Evolutionary conservation across 2,329 filamentous ascomycete species (phyloP), one percentile per base, ranked within the genome.

Genomic region (Arthrinium puccinioides): DNA sequence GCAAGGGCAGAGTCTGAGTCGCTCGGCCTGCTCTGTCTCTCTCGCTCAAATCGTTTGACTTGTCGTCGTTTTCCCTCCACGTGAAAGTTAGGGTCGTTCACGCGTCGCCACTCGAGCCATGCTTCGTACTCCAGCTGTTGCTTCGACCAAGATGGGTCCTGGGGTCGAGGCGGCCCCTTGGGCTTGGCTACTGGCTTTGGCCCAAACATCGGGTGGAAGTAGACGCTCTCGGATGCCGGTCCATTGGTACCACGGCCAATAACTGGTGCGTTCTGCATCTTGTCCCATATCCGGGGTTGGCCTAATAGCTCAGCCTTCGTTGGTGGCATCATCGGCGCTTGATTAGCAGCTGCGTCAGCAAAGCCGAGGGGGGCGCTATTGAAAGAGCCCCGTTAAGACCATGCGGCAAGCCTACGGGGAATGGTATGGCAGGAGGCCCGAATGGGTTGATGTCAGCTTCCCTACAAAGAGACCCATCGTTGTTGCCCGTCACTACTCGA

Each of bases 161-260:
- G 44, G 3, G 46, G 45, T 8, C 42, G 40, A 29, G 44, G 42
- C 3, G 50, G 48, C 6, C 46, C 45, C 26, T 45, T 49, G 2
- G 55, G 55, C 38, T 59, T 59, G 11, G 43, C 45, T 0, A 57
- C 54, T 2, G 55, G 55, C 46, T 55, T 57, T 4, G 55, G 55
- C 6, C 55, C 54, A 33, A 54, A 53, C 16, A 23, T 14, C 14
- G 39, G 33, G 21, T 52, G 49, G 18, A 44, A 43, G 34, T 44
- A 40, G 7, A 38, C 40, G 9, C 25, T 9, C 8, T 32, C 16
- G 9, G 43, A 32, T 16, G 14, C 18, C 21, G 37, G 21, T 6
- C 23, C 31, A 24, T 18, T 23, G 24, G 9, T 25, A 24, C 14
- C 5, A 15, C n/a, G 14, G 9, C 20, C 24, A 9, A n/a, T 26